Percentiles rank a stretch among this genome's conserved stretches.
Evolutionary conservation across 306 rosid genomes (phyloP).

Genomic region (Bauhinia variegata): DNA sequence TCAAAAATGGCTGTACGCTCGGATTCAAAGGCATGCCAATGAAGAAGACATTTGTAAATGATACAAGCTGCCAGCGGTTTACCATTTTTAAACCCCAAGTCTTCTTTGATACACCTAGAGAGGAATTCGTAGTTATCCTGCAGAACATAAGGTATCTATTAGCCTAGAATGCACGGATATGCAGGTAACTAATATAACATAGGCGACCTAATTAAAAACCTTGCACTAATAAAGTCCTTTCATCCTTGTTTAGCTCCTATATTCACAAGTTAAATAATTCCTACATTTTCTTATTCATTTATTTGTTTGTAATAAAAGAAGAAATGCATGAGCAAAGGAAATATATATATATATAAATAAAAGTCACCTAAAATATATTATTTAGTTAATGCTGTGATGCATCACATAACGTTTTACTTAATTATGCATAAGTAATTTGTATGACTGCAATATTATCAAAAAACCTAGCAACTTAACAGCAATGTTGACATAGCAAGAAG

Average conservation of each 20-base stretch:
- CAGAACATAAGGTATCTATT: slow-evolving; percentile 27
- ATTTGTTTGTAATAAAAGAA: no score
- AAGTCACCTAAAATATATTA: no score
- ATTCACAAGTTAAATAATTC: slow-evolving; percentile 18
- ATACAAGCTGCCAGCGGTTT: slow-evolving; percentile 88
- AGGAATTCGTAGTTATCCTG: slow-evolving; percentile 93
- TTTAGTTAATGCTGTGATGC: no score
- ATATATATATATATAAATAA: no score
- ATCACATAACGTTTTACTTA: no score
- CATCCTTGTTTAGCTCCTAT: neutral
- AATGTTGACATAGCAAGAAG: neutral
- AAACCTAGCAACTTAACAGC: neutral
- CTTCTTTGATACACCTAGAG: slow-evolving; percentile 83
- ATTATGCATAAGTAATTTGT: no score
- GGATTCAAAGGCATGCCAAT: slow-evolving; percentile 97
- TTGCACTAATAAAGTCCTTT: neutral
- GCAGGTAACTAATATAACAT: neutral
- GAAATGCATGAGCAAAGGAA: no score
- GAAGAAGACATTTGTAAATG: slow-evolving; percentile 90
- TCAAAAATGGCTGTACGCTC: slow-evolving; percentile 94
- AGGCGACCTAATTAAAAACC: slow-evolving; percentile 15
- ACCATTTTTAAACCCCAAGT: slow-evolving; percentile 80
- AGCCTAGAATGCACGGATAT: slow-evolving; percentile 24
- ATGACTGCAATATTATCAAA: no score
- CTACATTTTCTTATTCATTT: neutral